Evolutionary conservation across 139 green algal species (phyloP).

Genomic region (Gonium pectorale): DNA sequence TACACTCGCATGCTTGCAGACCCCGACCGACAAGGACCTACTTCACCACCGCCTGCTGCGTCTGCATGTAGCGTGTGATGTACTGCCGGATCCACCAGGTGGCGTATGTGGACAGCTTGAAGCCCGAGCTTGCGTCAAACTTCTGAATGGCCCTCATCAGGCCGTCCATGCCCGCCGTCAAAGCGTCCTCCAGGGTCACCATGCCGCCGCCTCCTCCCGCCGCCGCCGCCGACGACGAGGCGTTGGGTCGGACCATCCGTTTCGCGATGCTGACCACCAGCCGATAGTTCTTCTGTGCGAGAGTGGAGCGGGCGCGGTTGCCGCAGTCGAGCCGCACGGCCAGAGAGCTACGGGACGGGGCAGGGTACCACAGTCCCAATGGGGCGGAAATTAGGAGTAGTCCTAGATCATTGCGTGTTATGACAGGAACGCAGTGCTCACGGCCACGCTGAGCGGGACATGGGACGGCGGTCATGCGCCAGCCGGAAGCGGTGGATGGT

Average conservation of each 20-base stretch:
- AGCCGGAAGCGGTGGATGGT: no score
- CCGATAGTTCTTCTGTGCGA: slow-evolving; percentile 53
- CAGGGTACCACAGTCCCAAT: no score
- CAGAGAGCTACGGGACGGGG: slow-evolving; percentile 8
- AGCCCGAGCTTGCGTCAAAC: slow-evolving; percentile 84
- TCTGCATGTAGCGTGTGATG: slow-evolving; percentile 54
- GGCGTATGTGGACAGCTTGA: slow-evolving; percentile 94
- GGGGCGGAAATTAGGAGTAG: no score
- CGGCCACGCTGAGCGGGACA: no score
- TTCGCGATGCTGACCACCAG: slow-evolving; percentile 88
- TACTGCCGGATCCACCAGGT: slow-evolving; percentile 93
- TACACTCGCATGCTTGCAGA: no score
- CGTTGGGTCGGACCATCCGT: slow-evolving; percentile 49
- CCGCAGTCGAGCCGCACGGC: background rate
- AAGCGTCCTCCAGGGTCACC: background rate
- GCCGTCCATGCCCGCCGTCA: slow-evolving; percentile 77
- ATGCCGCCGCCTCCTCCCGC: background rate
- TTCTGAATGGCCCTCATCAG: slow-evolving; percentile 80
- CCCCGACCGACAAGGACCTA: background rate
- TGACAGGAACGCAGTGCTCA: no score
- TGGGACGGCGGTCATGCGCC: no score
- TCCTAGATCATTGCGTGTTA: no score
- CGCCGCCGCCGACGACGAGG: no score
- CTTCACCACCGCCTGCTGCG: slow-evolving; percentile 64
- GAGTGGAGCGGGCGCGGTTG: background rate